Base-by-base conservation (phyloP, 768 basidiomycete species). In the Holtermannia corniformis region DNA sequence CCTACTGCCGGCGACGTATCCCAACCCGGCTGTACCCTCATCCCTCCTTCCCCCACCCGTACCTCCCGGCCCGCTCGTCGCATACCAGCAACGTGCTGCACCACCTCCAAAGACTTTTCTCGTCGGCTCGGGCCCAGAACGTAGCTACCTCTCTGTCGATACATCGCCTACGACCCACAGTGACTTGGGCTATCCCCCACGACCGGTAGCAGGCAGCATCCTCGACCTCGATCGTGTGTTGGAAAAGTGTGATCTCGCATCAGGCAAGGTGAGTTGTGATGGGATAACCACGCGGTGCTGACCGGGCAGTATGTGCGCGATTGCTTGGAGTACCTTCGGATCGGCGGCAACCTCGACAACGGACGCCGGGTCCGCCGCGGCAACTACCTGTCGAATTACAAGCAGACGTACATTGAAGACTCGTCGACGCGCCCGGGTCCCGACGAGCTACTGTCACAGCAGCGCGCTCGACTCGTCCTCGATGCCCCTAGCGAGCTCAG, bases 241-340 rank as follows among this genome's bases (percentile, higher is more conserved):
- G 85, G 84, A 90, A 41, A 81, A 91, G 62, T 99, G 95, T 68
- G 88, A 93, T 73, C 95, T 91, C 70, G 81, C 82, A 14, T 78
- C 81, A 57, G 78, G 80, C 61, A 63, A 68, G 51, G 72, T 73
- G 60, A 61, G 69, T 61, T 13, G 24, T 13, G 16, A 13, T 22
- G 32, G 23, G 2, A 13, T 10, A 19, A 16, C 22, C n/a, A 3
- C 22, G 21, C 12, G 19, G 32, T 20, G 32, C 51, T 62, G 49
- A 59, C 24, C 2, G 5, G 13, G 4, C 67, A 95, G 87, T 92
- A 87, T 74, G 93, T 97, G n/a, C 83, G 93, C 40, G 95, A 97
- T 68, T 99, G 95, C 64, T 77, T 99, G 40, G 92, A 97, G 72
- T 83, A 93, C 43, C 79, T 99, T 23, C 81, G 93, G n/a, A 75